Base-by-base conservation (phyloP, 805 yeast genomes). In the Ogataea paradorogensis region DNA sequence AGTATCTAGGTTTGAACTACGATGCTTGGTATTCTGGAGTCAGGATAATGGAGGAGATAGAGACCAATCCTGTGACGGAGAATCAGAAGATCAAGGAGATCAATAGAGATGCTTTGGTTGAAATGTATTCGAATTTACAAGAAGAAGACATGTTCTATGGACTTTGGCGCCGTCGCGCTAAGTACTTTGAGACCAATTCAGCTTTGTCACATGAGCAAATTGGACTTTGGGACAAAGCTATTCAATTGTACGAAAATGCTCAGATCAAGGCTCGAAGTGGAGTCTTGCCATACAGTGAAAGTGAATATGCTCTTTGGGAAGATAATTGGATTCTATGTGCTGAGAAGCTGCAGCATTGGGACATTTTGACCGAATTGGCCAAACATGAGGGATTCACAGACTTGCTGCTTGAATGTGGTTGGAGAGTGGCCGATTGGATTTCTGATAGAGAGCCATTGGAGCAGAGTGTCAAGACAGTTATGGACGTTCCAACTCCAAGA, bases 401-500 rank as follows among this genome's bases (percentile, higher is more conserved):
- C 56, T 70, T 93, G 48, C 66, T 95, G 18, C 69, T 93, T n/a
- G 99, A 93, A 61, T 95, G 99, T 73, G 99, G 98, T 27, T 93
- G 99, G 99, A 74, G 99, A 56, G 95, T 93, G 27, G 97, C 99
- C 7, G 98, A 93, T 56, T 93, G 99, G 99, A 83, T 82, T 45
- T 82, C 95, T 7, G 99, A 95, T 55, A 76, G 90, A 48, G 98
- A 91, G 49, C 93, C 98, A 0, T 68, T 93, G 27, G 97, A 90
- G 56, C 96, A 87, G 55, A 84, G 95, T 1, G 95, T 93, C 18
- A 87, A 89, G 62, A 85, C 95, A 30, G 95, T 93, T 5, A 89
- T 93, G 96, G 99, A 93, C 63, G 96, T 90, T 18, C 98, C 99
- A 4, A 95, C 99, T 0, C 98, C 99, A 1, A 75, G 99, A 50